Evolutionary conservation across 2,329 filamentous ascomycete genomes (phyloP), one percentile per base, ranked within the genome.

Genomic region (Helotiales sp.): DNA sequence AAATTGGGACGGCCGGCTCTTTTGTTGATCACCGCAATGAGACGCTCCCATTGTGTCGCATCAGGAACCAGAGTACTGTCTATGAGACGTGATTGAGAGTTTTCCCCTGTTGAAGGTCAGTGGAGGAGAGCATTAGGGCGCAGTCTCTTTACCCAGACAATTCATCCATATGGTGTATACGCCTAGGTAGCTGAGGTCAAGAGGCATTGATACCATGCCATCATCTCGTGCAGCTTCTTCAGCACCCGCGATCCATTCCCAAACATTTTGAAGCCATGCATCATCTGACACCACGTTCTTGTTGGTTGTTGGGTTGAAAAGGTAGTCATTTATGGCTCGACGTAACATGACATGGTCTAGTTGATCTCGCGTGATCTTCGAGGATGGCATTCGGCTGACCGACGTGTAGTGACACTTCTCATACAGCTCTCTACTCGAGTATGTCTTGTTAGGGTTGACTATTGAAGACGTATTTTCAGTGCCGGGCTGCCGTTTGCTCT

Each of bases 141-240:
- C n/a, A 28, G 37, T 30, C 26, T 28, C 71, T 82, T 76, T 80
- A 84, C 90, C 90, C 8, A 93, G 82, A 60, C 88, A 82, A 68
- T 91, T 90, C 2, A 81, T 86, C 91, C 92, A 95, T 64, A 96
- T 86, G 1, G 86, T 86, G 63, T 87, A 82, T 6, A 94, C 88
- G 1, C 93, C 93, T 66, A 95, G 82, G 73, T 91, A 96, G 74
- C 90, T 90, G 22, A 95, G 80, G 73, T 96, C 92, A 3, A 93
- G 80, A 2, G 85, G 85, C 13, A 86, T 83, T 7, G 88, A 82
- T 28, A 90, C 81, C 90, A 96, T 91, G n/a, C 89, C 90, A 55
- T 88, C 86, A 69, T 89, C 85, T 40, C 84, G 82, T 2, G 89
- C 87, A 32, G 88, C 87, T 28, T 85, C 82, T 71, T 92, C 88